Base-by-base conservation (phyloP, 306 rosid genomes). In the Albizia julibrissin region DNA sequence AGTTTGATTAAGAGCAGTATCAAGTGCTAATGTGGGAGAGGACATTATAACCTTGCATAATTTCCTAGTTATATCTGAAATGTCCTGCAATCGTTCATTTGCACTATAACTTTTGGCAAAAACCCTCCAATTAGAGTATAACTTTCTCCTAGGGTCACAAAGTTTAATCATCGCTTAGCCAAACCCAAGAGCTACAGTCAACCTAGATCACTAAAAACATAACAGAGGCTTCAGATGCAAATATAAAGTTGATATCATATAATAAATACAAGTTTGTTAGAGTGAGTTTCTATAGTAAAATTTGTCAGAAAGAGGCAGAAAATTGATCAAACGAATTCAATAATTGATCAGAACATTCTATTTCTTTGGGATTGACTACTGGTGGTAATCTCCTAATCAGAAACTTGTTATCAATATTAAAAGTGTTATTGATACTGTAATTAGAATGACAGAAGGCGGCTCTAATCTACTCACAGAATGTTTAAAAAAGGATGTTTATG, bases 1-100 rank as follows among this genome's bases (percentile, higher is more conserved):
- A 33, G 86, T 85, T 79, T 91, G 98, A 69, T 93, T 86, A 40
- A 95, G 98, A 52, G 95, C 94, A 33, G 90, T 87, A 39, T 93
- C 95, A 33, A 95, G 90, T 46, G 84, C 87, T 24, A 87, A 49
- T 0, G 87, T 39, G 0, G 92, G 95, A 78, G 75, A 78, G 26
- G 95, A 79, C 84, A 89, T 87, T 91, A 91, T 86, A 62, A 87
- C 87, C 78, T 89, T 92, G 76, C 88, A 89, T 22, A 93, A 82
- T 31, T 72, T 72, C 76, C 79, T 89, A 14, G 80, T 85, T 69
- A 86, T 83, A 86, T 91, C 98, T 10, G 84, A 76, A 70, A 85
- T 37, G 5, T 91, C 89, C 39, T 19, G 61, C 42, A 75, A n/a
- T 15, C 80, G 40, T 77, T 90, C 87, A 43, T 61, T 69, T 16